phyloP scores from a whole-genome alignment of 306 rosid species.

The Coriaria nepalensis region DNA sequence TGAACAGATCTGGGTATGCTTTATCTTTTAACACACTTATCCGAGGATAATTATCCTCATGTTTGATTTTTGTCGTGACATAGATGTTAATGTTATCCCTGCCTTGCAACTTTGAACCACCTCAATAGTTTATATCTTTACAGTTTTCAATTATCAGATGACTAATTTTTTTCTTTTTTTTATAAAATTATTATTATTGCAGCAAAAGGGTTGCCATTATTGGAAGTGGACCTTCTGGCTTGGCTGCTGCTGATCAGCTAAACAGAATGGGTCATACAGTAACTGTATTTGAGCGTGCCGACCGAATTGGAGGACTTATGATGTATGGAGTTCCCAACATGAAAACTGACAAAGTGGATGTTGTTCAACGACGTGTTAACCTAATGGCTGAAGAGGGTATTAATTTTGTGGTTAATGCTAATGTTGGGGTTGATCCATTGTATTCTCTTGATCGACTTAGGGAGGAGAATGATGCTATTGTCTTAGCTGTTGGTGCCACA shows the following conservation, averaged over 20 bases:
- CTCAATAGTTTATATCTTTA: too few relatives aligned
- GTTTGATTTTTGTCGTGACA: too few relatives aligned
- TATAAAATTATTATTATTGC: conserved; percentile 16
- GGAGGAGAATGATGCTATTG: conserved; percentile 67
- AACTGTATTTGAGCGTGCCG: conserved; percentile 49
- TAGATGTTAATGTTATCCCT: too few relatives aligned
- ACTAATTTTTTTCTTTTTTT: background rate
- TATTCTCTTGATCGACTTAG: conserved; percentile 59
- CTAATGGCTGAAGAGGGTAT: conserved; percentile 88
- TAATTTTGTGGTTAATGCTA: conserved; percentile 69
- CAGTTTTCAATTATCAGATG: too few relatives aligned
- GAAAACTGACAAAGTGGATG: conserved; percentile 64
- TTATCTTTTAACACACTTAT: background rate
- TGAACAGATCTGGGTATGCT: conserved; percentile 69
- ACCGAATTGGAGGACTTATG: conserved; percentile 84
- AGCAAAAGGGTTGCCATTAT: conserved; percentile 81
- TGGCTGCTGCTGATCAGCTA: conserved; percentile 98
- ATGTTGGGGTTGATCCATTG: conserved; percentile 58
- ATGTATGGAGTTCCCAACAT: conserved; percentile 99
- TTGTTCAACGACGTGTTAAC: conserved; percentile 83
- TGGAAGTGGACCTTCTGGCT: conserved; percentile 96
- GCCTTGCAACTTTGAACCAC: too few relatives aligned
- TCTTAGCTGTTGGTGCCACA: conserved; percentile 89
- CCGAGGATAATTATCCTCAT: too few relatives aligned
- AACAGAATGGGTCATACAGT: conserved; percentile 81